Percentiles rank a stretch among this genome's conserved stretches.
phyloP scores from a whole-genome alignment of 306 rosid species.

The Macrotyloma uniflorum region DNA sequence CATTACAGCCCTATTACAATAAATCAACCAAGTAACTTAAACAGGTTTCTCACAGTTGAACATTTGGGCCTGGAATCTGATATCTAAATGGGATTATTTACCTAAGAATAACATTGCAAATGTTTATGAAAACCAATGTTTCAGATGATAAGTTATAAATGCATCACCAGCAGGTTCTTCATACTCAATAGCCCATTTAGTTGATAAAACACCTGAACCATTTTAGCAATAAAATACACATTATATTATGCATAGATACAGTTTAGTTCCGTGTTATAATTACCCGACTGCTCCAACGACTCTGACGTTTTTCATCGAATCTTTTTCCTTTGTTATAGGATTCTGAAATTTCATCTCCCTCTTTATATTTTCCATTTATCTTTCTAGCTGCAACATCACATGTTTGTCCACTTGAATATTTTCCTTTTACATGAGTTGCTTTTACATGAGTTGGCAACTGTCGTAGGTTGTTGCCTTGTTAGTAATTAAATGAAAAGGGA shows the following conservation, averaged over 20 bases:
- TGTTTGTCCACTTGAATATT: constrained; percentile 54
- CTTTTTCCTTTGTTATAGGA: constrained; percentile 44
- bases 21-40: constrained; percentile 29
- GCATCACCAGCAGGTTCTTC: constrained; percentile 99
- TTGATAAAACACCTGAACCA: constrained; percentile 65
- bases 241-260: constrained; percentile 5
- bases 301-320: constrained; percentile 59
- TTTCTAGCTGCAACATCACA: constrained; percentile 69
- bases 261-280: not conserved
- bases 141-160: constrained; percentile 80
- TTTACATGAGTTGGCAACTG: constrained; percentile 76
- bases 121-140: constrained; percentile 73
- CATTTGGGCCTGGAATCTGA: not conserved
- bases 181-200: constrained; percentile 98
- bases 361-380: constrained; percentile 90
- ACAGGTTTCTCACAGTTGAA: not conserved
- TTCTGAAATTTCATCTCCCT: constrained; percentile 65
- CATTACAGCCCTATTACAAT: constrained; percentile 88
- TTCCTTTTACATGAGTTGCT: too few species aligned
- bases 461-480: not conserved
- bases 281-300: constrained; percentile 83
- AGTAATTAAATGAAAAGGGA: not conserved
- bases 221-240: constrained; percentile 24
- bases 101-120: constrained; percentile 95
- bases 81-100: constrained; percentile 27